A percentile compares a stretch with the other conserved stretches of the same genome.
phyloP scores from a whole-genome alignment of 2,329 filamentous ascomycete genomes.

The Phialemoniopsis sp. region DNA sequence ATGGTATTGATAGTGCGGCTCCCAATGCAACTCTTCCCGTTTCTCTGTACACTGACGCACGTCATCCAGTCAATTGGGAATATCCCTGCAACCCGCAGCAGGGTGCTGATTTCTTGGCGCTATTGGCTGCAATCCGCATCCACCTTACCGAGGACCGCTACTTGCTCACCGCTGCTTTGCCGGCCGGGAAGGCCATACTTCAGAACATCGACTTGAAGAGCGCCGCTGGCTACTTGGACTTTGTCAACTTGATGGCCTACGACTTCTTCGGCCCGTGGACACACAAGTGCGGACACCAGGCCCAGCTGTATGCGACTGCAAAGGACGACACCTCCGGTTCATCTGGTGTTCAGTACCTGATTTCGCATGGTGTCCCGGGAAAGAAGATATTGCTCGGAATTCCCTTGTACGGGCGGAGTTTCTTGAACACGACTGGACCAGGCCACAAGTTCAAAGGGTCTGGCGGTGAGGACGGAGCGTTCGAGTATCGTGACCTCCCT shows the following conservation, averaged over 20 bases:
- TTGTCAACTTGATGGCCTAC: constrained; percentile 77
- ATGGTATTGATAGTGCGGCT: constrained; percentile 70
- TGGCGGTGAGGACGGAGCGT: constrained; percentile 63
- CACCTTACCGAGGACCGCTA: constrained; percentile 66
- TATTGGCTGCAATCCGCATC: constrained; percentile 63
- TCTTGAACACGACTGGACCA: constrained; percentile 60
- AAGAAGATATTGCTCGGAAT: constrained; percentile 73
- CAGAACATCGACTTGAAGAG: constrained; percentile 63
- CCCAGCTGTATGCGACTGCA: constrained; percentile 63
- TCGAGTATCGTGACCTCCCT: constrained; percentile 72
- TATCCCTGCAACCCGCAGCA: constrained; percentile 64
- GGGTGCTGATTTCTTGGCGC: constrained; percentile 65
- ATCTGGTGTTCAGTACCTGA: constrained; percentile 60
- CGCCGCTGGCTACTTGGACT: constrained; percentile 64
- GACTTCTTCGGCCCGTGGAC: constrained; percentile 75
- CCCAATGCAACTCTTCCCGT: not conserved
- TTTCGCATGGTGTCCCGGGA: constrained; percentile 61
- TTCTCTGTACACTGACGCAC: constrained; percentile 6
- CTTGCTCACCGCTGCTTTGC: constrained; percentile 67
- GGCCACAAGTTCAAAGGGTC: constrained; percentile 55
- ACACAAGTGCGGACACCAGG: constrained; percentile 65
- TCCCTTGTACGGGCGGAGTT: constrained; percentile 72
- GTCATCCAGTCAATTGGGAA: constrained; percentile 69
- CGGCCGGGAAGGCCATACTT: constrained; percentile 62
- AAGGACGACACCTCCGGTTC: constrained; percentile 63